Evolutionary conservation across 1,139 yeast species (phyloP).

Genomic region (Hyphopichia buzzinii): DNA sequence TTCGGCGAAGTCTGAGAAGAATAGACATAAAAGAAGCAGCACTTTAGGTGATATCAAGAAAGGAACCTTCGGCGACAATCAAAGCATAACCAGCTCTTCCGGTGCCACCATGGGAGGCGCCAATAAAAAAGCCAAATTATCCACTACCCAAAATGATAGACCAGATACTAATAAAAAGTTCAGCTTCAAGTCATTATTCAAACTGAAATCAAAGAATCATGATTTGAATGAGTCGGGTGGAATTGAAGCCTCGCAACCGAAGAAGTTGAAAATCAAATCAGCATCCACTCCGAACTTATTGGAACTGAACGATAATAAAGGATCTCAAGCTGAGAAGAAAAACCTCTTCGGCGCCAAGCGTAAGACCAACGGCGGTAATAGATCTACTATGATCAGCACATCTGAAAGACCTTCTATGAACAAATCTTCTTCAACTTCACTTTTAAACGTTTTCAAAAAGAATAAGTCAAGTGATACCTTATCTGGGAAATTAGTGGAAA

Average conservation of each 20-base stretch:
- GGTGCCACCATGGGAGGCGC: background rate
- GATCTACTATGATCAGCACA: background rate
- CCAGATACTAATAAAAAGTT: constrained; percentile 25
- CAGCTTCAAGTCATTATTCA: constrained; percentile 41
- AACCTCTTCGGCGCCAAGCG: constrained; percentile 1
- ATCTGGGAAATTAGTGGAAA: constrained; percentile 7
- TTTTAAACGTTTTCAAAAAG: constrained; percentile 25
- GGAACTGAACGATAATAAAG: background rate
- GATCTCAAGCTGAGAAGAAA: constrained; percentile 4
- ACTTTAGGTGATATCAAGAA: constrained; percentile 13
- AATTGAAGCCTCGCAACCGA: constrained; percentile 14
- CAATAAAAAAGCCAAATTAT: background rate
- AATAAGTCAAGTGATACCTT: constrained; percentile 22
- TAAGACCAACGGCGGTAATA: constrained; percentile 6
- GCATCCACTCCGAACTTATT: constrained; percentile 28
- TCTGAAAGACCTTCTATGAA: constrained; percentile 1
- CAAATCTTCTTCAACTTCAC: constrained; percentile 7
- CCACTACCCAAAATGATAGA: background rate
- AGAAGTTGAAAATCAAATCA: constrained; percentile 24
- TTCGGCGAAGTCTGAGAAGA: constrained; percentile 1
- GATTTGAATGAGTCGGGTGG: constrained; percentile 15
- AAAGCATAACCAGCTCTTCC: constrained; percentile 1
- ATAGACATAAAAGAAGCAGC: constrained; percentile 25
- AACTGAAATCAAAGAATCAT: constrained; percentile 30
- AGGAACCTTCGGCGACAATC: background rate